A percentile compares a stretch with the other conserved stretches of the same genome.
These are phyloP conservation scores for Colletotrichum orbiculare DNA, from an alignment of 2,329 filamentous ascomycete species.

Conservation along the genomic window DNA sequence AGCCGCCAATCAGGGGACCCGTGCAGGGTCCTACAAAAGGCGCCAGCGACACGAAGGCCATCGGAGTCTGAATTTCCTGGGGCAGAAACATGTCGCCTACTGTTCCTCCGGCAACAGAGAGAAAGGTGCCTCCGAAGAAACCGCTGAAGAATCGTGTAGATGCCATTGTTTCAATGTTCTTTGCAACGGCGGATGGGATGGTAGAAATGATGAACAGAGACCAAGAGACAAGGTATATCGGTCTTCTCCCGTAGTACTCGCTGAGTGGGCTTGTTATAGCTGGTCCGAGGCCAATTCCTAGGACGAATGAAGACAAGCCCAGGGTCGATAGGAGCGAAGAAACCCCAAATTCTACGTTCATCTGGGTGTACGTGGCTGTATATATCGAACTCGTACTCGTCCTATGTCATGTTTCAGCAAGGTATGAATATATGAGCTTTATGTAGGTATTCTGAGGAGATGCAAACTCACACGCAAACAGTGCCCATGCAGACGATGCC, in stretches of 20 bases:
- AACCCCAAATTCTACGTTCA: conserved; percentile 78
- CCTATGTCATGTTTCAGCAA: conserved; percentile 51
- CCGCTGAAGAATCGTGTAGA: conserved; percentile 82
- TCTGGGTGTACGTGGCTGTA: conserved; percentile 81
- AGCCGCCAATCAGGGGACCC: conserved; percentile 77
- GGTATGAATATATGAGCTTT: no score
- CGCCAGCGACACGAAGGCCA: conserved; percentile 80
- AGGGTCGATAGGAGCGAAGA: conserved; percentile 79
- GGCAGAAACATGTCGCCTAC: conserved; percentile 81
- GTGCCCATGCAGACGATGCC: conserved; percentile 77
- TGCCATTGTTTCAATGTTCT: conserved; percentile 82
- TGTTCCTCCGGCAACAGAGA: conserved; percentile 83
- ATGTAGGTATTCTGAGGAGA: no score
- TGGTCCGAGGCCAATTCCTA: conserved; percentile 74
- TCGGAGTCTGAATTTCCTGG: conserved; percentile 78
- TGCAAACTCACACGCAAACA: conserved; percentile 80
- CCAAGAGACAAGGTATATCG: conserved; percentile 86
- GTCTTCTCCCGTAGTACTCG: conserved; percentile 84
- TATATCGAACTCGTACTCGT: conserved; percentile 89
- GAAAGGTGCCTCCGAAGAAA: conserved; percentile 73
- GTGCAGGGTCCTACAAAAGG: conserved; percentile 72
- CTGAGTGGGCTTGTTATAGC: conserved; percentile 72
- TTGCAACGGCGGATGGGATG: conserved; percentile 82
- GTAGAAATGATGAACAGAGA: conserved; percentile 80
- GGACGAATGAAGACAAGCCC: conserved; percentile 84